Conservation (phyloP, 768 basidiomycete genomes). For the Pleurotus giganteus region DNA sequence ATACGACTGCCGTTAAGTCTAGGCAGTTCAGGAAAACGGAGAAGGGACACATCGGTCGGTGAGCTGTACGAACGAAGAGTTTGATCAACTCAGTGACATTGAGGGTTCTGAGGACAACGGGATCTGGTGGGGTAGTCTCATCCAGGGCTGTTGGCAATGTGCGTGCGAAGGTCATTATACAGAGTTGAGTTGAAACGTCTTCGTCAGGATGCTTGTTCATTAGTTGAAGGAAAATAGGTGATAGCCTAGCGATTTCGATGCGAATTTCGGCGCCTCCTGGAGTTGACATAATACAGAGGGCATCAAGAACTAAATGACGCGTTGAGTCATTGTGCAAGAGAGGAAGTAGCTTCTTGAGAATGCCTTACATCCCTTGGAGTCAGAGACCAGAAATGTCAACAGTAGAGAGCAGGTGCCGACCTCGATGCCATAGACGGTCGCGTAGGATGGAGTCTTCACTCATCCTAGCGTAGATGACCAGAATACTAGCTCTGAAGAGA, state of each 20-base stretch:
- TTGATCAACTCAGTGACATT: slow-evolving; percentile 44
- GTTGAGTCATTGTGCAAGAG: slow-evolving; percentile 46
- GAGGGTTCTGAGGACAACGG: slow-evolving; percentile 35
- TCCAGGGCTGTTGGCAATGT: slow-evolving; percentile 39
- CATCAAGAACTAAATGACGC: slow-evolving; percentile 51
- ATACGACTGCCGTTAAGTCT: neutral
- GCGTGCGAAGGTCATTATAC: slow-evolving; percentile 51
- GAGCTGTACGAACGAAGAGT: slow-evolving; percentile 37
- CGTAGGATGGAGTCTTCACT: slow-evolving; percentile 56
- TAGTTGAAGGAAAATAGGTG: slow-evolving; percentile 39
- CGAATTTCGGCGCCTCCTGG: slow-evolving; percentile 54
- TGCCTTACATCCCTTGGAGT: slow-evolving; percentile 33
- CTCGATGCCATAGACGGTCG: slow-evolving; percentile 58
- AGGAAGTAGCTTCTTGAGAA: slow-evolving; percentile 54
- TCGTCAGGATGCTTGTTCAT: slow-evolving; percentile 49
- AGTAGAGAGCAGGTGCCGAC: slow-evolving; percentile 23
- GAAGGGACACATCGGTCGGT: slow-evolving; percentile 38
- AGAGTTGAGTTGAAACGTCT: slow-evolving; percentile 43
- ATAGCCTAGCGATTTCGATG: slow-evolving; percentile 46
- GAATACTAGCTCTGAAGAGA: slow-evolving; percentile 52
- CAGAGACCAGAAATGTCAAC: neutral
- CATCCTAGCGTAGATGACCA: slow-evolving; percentile 63
- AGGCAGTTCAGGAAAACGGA: slow-evolving; percentile 38
- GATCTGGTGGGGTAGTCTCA: slow-evolving; percentile 31
- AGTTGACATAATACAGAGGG: slow-evolving; percentile 56